Conservation (phyloP, 2,329 filamentous ascomycete species). For the Aphanoascus verrucosus region DNA sequence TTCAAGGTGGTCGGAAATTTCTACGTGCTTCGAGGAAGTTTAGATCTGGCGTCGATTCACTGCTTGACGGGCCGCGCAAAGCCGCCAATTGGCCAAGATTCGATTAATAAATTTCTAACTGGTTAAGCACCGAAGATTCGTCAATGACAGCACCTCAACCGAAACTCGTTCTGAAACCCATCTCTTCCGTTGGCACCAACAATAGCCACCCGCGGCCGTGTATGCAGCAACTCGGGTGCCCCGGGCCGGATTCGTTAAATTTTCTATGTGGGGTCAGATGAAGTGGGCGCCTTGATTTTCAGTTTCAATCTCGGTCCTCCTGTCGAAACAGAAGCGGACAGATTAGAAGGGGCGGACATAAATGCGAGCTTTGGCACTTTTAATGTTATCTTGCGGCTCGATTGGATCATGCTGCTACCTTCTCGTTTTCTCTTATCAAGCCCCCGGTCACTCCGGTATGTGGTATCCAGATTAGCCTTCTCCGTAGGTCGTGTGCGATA, state of each 20-base stretch:
- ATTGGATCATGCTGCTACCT: slow-evolving; percentile 20
- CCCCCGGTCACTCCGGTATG: slow-evolving; percentile 3
- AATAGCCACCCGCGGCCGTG: too few relatives aligned
- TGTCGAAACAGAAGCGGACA: slow-evolving; percentile 23
- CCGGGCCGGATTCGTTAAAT: background rate
- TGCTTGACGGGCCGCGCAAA: too few relatives aligned
- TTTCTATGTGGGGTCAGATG: background rate
- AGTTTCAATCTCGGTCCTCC: slow-evolving; percentile 29
- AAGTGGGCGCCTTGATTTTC: slow-evolving; percentile 25
- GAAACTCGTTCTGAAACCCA: too few relatives aligned
- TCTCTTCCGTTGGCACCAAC: too few relatives aligned
- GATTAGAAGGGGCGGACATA: slow-evolving; percentile 22
- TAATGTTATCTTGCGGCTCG: slow-evolving; percentile 33
- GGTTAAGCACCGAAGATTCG: too few relatives aligned
- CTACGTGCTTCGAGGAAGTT: too few relatives aligned
- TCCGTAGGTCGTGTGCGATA: slow-evolving; percentile 29
- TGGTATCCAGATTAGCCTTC: slow-evolving; percentile 7
- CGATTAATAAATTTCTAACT: too few relatives aligned
- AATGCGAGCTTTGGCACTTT: slow-evolving; percentile 31
- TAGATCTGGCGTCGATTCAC: too few relatives aligned
- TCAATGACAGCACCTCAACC: too few relatives aligned
- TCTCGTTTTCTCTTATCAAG: slow-evolving; percentile 33
- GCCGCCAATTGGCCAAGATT: too few relatives aligned
- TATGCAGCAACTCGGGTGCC: background rate
- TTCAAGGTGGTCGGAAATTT: too few relatives aligned